Percentiles rank a stretch among this genome's conserved stretches.
Conservation (phyloP, 345 rosid species). For the Eucalyptus erythrocorys region DNA sequence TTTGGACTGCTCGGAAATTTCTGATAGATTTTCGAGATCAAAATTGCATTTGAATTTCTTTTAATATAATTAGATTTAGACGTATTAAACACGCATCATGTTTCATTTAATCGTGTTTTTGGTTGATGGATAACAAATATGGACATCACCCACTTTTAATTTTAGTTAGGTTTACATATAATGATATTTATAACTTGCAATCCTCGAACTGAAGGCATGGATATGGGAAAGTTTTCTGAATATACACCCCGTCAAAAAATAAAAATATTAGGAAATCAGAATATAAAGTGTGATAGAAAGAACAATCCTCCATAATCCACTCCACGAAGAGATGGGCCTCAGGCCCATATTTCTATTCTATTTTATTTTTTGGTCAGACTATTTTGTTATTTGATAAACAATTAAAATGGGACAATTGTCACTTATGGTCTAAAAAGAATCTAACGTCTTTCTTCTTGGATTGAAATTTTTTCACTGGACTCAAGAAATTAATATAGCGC, state of each 20-base stretch:
- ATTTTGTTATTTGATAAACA: neutral
- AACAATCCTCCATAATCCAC: neutral
- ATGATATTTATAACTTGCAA: neutral
- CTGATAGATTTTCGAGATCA: neutral
- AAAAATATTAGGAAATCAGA: neutral
- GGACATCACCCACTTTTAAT: neutral
- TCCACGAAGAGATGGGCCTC: neutral
- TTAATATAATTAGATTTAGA: neutral
- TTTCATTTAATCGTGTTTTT: neutral
- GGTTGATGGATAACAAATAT: neutral
- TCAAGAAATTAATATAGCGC: neutral
- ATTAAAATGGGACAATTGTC: neutral
- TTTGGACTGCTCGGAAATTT: neutral
- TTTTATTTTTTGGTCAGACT: too few relatives aligned
- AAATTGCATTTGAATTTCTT: neutral
- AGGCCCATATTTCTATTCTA: neutral
- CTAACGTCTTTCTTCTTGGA: neutral
- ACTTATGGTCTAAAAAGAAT: neutral
- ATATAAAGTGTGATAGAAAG: neutral
- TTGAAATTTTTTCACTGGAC: neutral
- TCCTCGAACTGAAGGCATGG: neutral
- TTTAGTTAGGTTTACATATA: neutral
- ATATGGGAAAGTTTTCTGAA: neutral
- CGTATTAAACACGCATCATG: rapidly evolving
- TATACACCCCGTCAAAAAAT: neutral